Evolutionary conservation across 352 stramenopile genomes (phyloP).

Genomic region (Blastocystis sp.): DNA sequence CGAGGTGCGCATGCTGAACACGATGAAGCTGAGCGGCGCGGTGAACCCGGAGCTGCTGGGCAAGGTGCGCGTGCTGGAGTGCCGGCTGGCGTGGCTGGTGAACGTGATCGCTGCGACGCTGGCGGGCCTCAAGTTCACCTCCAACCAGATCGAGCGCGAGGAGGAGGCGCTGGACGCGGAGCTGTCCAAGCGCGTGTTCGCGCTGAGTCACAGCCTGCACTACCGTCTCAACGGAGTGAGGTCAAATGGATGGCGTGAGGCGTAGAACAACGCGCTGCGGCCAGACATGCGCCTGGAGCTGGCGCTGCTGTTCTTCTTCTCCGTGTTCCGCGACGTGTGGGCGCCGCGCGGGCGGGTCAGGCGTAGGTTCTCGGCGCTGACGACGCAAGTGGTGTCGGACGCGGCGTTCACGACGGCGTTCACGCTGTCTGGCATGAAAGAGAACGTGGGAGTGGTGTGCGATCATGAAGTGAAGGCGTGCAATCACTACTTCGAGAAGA

Average conservation of each 20-base stretch:
- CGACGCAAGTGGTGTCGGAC: neutral
- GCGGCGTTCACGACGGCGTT: neutral
- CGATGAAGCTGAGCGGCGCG: slow-evolving; percentile 8
- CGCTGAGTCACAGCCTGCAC: slow-evolving; percentile 10
- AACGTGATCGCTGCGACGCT: slow-evolving; percentile 38
- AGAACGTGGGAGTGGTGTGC: neutral
- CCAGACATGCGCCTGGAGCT: slow-evolving; percentile 49
- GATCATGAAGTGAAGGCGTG: neutral
- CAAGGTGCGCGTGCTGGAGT: neutral
- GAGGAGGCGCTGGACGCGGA: slow-evolving; percentile 63
- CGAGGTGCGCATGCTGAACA: slow-evolving; percentile 40
- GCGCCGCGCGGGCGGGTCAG: neutral
- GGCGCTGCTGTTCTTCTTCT: slow-evolving; percentile 48
- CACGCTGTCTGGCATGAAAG: slow-evolving; percentile 17
- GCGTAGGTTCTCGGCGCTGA: slow-evolving; percentile 35
- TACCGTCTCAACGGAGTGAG: slow-evolving; percentile 44
- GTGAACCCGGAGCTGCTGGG: neutral
- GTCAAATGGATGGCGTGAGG: neutral
- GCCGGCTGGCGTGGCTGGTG: slow-evolving; percentile 50
- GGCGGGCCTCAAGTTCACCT: slow-evolving; percentile 26
- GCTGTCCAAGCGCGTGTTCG: slow-evolving; percentile 61
- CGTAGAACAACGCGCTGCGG: slow-evolving; percentile 12
- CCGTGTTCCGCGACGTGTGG: slow-evolving; percentile 30
- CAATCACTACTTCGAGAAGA: slow-evolving; percentile 46
- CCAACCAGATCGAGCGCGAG: slow-evolving; percentile 33